These are phyloP conservation scores for Lizonia empirigonia DNA, from an alignment of 2,329 filamentous ascomycete species.

Conservation along the genomic window DNA sequence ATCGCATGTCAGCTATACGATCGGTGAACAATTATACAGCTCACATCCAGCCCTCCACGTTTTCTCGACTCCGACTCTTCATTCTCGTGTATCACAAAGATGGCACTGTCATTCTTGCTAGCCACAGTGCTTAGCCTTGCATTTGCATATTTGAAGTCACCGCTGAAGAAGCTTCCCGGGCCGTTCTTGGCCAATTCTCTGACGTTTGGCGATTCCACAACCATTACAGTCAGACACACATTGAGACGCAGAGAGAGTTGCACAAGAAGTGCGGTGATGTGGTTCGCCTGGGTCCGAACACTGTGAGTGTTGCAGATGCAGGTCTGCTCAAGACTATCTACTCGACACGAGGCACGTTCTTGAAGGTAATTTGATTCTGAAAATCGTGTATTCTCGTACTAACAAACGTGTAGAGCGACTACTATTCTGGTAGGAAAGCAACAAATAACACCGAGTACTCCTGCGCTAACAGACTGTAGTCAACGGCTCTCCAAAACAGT, in stretches of 20 bases:
- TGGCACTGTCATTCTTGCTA: slow-evolving; percentile 20
- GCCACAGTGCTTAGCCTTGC: slow-evolving; percentile 22
- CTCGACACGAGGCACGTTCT: slow-evolving; percentile 39
- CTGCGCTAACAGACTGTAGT: slow-evolving; percentile 10
- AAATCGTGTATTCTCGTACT: neutral
- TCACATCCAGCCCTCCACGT: slow-evolving; percentile 4
- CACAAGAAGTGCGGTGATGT: slow-evolving; percentile 38
- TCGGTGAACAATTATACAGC: slow-evolving; percentile 14
- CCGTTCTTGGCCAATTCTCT: slow-evolving; percentile 42
- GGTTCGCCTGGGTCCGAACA: slow-evolving; percentile 39
- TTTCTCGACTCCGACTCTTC: neutral
- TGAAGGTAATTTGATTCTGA: too few relatives aligned
- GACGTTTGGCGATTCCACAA: slow-evolving; percentile 40
- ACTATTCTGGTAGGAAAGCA: slow-evolving; percentile 24
- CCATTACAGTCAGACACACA: slow-evolving; percentile 37
- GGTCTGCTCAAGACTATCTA: slow-evolving; percentile 43
- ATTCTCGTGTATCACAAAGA: slow-evolving; percentile 11
- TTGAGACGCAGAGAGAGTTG: slow-evolving; percentile 37
- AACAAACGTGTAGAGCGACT: slow-evolving; percentile 31
- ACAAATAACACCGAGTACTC: neutral
- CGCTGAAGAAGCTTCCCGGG: slow-evolving; percentile 40
- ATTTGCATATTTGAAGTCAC: slow-evolving; percentile 34
- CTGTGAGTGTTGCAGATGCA: slow-evolving; percentile 38
- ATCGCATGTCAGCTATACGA: too few relatives aligned
- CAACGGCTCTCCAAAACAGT: slow-evolving; percentile 41